Percentiles rank a stretch among this genome's conserved stretches.
Conservation (phyloP, 2,329 filamentous ascomycete genomes). For the Lachnellula subtilissima region DNA sequence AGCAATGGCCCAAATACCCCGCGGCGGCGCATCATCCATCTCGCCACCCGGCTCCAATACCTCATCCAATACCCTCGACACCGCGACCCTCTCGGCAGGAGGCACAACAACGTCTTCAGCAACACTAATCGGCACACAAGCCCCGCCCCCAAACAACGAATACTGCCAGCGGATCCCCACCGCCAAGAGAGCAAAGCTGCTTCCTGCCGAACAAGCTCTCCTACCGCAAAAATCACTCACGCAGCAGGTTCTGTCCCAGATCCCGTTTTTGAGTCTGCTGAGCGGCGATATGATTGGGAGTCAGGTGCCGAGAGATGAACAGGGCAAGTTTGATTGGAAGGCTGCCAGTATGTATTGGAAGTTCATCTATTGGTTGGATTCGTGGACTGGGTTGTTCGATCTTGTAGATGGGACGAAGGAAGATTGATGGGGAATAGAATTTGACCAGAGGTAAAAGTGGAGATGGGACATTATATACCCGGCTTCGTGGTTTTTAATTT, state of each 20-base stretch:
- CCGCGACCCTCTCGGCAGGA: constrained; percentile 42
- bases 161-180: constrained; percentile 62
- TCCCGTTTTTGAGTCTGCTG: constrained; percentile 70
- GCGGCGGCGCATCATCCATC: constrained; percentile 22
- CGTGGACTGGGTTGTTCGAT: constrained; percentile 53
- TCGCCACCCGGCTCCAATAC: constrained; percentile 27
- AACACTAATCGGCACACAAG: constrained; percentile 23
- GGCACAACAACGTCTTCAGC: constrained; percentile 21
- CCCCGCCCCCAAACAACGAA: constrained; percentile 29
- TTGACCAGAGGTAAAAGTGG: background rate
- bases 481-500: background rate
- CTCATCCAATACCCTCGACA: constrained; percentile 55
- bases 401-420: constrained; percentile 41
- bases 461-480: background rate
- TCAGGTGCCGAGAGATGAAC: constrained; percentile 66
- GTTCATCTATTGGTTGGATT: constrained; percentile 59
- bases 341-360: constrained; percentile 64
- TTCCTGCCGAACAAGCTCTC: constrained; percentile 66
- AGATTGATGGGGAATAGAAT: constrained; percentile 10
- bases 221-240: constrained; percentile 62
- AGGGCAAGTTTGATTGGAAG: constrained; percentile 73
- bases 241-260: constrained; percentile 58
- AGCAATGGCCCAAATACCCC: constrained; percentile 24
- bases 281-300: constrained; percentile 68
- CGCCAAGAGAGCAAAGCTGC: constrained; percentile 59